These are phyloP conservation scores for Silene noctiflora DNA, from an alignment of 179 eudicot species.

Conservation along the genomic window DNA sequence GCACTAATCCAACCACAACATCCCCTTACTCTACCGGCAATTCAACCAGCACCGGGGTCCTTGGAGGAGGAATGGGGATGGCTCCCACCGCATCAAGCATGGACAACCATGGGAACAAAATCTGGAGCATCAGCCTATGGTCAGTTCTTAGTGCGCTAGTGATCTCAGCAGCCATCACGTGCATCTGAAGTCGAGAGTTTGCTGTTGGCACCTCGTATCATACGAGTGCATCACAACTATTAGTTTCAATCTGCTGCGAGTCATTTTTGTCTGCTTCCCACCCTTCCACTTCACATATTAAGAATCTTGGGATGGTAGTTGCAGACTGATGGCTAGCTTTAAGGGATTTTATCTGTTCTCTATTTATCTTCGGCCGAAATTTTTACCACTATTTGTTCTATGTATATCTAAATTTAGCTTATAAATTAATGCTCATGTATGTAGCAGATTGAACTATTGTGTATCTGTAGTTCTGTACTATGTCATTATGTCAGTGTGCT, in stretches of 20 bases:
- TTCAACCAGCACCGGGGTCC: constrained; percentile 31
- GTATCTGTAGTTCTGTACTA: not conserved
- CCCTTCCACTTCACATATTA: not conserved
- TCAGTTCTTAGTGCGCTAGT: constrained; percentile 4
- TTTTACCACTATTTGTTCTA: constrained; percentile 6
- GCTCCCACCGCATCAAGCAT: constrained; percentile 45
- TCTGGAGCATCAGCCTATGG: constrained; percentile 13
- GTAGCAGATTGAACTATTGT: constrained; percentile 9
- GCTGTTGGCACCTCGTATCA: not conserved
- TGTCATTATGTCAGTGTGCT: constrained; percentile 3
- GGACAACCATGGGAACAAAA: constrained; percentile 32
- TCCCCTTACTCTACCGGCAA: constrained; percentile 16
- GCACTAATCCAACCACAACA: constrained; percentile 10
- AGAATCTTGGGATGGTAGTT: constrained; percentile 1
- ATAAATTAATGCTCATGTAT: constrained; percentile 5
- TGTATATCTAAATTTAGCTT: constrained; percentile 22
- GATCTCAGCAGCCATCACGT: constrained; percentile 24
- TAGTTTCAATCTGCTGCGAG: not conserved
- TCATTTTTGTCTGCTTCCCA: constrained; percentile 15
- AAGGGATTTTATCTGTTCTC: not conserved
- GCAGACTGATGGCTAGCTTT: not conserved
- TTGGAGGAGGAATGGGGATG: constrained; percentile 45
- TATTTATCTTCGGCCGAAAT: not conserved
- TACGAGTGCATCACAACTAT: constrained; percentile 14
- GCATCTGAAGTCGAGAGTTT: constrained; percentile 18